These are phyloP conservation scores for Amanita jacksonii DNA, from an alignment of 768 basidiomycete species.

Conservation along the genomic window DNA sequence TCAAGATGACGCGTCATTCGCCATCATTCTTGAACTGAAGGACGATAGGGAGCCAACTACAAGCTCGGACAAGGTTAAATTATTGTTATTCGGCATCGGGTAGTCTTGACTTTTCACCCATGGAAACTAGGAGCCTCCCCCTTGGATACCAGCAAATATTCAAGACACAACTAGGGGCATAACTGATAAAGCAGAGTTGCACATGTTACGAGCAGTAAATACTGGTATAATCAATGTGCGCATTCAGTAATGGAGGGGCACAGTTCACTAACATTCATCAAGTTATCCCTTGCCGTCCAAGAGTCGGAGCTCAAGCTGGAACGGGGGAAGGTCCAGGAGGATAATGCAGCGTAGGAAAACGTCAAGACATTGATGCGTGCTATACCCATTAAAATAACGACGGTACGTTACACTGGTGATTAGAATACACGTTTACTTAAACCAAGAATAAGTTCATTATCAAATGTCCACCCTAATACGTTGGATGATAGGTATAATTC, in stretches of 20 bases:
- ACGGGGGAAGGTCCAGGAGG: slow-evolving; percentile 19
- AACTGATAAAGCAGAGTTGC: slow-evolving; percentile 58
- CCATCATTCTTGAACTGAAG: slow-evolving; percentile 72
- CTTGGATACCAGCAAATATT: slow-evolving; percentile 70
- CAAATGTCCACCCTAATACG: slow-evolving; percentile 90
- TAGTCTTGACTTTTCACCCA: too few species aligned
- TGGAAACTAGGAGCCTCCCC: slow-evolving; percentile 46
- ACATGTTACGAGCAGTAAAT: slow-evolving; percentile 71
- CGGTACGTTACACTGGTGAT: slow-evolving; percentile 6
- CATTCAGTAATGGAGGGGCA: neutral
- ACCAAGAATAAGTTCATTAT: slow-evolving; percentile 14
- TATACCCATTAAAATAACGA: neutral
- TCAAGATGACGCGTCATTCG: slow-evolving; percentile 67
- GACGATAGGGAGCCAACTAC: slow-evolving; percentile 52
- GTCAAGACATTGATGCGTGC: neutral
- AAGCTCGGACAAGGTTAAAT: slow-evolving; percentile 35
- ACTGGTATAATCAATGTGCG: slow-evolving; percentile 76
- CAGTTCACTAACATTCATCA: neutral
- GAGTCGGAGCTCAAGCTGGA: slow-evolving; percentile 66
- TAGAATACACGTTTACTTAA: slow-evolving; percentile 16
- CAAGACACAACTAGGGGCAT: slow-evolving; percentile 61
- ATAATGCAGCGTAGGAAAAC: neutral
- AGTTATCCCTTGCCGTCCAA: slow-evolving; percentile 68
- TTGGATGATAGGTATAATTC: slow-evolving; percentile 88
- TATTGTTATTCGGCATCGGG: neutral